phyloP scores from a whole-genome alignment of 257 asterid species.

The Capsicum baccatum region DNA sequence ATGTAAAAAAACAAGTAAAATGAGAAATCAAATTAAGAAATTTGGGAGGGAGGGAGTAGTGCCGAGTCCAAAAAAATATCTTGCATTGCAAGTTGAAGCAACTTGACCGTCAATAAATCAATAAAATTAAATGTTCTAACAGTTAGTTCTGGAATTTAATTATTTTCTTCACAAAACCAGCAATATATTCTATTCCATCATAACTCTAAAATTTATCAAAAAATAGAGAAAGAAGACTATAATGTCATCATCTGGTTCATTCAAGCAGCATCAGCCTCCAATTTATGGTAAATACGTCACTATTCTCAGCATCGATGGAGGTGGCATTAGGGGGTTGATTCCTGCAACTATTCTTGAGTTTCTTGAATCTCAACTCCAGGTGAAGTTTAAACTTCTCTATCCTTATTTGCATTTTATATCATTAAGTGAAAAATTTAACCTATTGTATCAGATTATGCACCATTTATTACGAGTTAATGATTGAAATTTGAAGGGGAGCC shows the following conservation, averaged over 20 bases:
- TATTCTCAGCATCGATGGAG: constrained; percentile 51
- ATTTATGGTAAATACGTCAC: constrained; percentile 43
- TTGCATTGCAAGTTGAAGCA: neutral
- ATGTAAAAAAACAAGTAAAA: too few relatives aligned
- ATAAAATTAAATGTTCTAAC: too few relatives aligned
- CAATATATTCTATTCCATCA: neutral
- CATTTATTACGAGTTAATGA: too few relatives aligned
- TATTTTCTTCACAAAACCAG: neutral
- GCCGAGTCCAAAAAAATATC: neutral
- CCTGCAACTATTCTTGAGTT: constrained; percentile 13
- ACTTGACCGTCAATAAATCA: too few relatives aligned
- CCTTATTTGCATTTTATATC: too few relatives aligned
- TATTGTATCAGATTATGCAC: too few relatives aligned
- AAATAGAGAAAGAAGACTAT: neutral
- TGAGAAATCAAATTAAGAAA: too few relatives aligned
- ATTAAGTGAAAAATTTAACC: too few relatives aligned
- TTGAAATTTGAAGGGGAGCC: too few relatives aligned
- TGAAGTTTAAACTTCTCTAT: neutral
- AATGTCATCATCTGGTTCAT: constrained; percentile 11
- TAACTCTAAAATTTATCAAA: neutral
- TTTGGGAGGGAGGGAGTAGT: too few relatives aligned
- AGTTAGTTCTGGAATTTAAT: neutral
- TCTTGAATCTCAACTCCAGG: constrained; percentile 28
- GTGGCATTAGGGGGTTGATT: constrained; percentile 24
- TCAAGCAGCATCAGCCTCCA: constrained; percentile 38